phyloP scores from a whole-genome alignment of 2,329 filamentous ascomycete genomes.

The Macroventuria anomochaeta region DNA sequence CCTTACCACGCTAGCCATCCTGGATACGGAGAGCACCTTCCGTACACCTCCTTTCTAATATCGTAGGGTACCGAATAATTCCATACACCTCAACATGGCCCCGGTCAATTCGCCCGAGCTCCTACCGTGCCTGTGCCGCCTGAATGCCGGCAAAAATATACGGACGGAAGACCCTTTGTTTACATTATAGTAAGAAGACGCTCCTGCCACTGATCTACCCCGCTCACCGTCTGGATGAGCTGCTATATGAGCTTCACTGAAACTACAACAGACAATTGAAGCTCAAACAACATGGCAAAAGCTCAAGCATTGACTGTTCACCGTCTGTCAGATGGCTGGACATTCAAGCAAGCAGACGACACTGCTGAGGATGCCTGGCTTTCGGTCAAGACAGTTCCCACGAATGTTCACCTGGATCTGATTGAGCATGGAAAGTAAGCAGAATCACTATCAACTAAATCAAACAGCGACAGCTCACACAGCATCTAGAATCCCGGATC shows the following conservation, averaged over 20 bases:
- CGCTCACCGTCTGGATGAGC: conserved; percentile 2
- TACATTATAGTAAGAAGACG: conserved; percentile 6
- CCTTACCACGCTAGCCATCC: conserved; percentile 1
- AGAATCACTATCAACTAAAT: background rate
- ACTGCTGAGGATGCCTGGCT: conserved; percentile 51
- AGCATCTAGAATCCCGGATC: conserved; percentile 56
- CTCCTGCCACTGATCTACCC: conserved; percentile 10
- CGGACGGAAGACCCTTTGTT: conserved; percentile 1
- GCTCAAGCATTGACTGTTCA: conserved; percentile 34
- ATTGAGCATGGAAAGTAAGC: conserved; percentile 56
- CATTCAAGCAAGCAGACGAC: conserved; percentile 55
- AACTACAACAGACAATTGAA: background rate
- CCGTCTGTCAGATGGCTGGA: conserved; percentile 51
- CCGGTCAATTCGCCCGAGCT: conserved; percentile 7
- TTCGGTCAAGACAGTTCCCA: conserved; percentile 53
- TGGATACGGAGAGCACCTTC: conserved; percentile 5
- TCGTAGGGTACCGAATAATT: conserved; percentile 3
- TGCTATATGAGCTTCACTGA: background rate
- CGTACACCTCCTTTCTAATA: conserved; percentile 2
- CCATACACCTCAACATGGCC: conserved; percentile 11
- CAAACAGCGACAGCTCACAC: background rate
- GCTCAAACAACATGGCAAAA: conserved; percentile 32
- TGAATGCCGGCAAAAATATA: conserved; percentile 12
- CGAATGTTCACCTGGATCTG: conserved; percentile 57
- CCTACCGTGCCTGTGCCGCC: conserved; percentile 10